Evolutionary conservation across 2,329 filamentous ascomycete species (phyloP).

Genomic region (Hymenoscyphus occultus): DNA sequence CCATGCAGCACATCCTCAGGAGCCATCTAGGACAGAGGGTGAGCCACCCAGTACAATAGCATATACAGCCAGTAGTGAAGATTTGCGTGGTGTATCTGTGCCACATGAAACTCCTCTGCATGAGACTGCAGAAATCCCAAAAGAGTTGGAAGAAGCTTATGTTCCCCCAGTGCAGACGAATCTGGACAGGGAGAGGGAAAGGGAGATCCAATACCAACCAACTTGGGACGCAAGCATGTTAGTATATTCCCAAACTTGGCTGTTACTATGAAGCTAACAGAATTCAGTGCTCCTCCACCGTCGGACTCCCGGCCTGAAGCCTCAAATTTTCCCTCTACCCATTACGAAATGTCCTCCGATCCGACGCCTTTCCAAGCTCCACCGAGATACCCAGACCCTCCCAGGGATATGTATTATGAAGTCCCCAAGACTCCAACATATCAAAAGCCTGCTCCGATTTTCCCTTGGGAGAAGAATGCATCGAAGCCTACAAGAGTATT

Average conservation of each 20-base stretch:
- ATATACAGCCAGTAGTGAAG: slow-evolving; percentile 25
- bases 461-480: slow-evolving; percentile 81
- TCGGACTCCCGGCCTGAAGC: slow-evolving; percentile 77
- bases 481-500: slow-evolving; percentile 65
- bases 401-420: slow-evolving; percentile 84
- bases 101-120: slow-evolving; percentile 27
- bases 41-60: background rate
- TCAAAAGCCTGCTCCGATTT: slow-evolving; percentile 66
- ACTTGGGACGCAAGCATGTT: slow-evolving; percentile 48
- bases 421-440: slow-evolving; percentile 64
- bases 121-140: slow-evolving; percentile 24
- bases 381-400: slow-evolving; percentile 73
- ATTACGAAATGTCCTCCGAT: slow-evolving; percentile 82
- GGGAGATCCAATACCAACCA: slow-evolving; percentile 25
- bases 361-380: slow-evolving; percentile 74
- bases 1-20: background rate
- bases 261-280: slow-evolving; percentile 17
- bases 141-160: slow-evolving; percentile 34
- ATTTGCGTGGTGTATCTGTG: slow-evolving; percentile 16
- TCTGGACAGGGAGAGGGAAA: slow-evolving; percentile 22
- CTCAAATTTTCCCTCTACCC: slow-evolving; percentile 71
- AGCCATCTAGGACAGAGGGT: background rate
- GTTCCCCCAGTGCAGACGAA: slow-evolving; percentile 29
- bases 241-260: slow-evolving; percentile 40
- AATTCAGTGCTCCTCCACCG: slow-evolving; percentile 50